phyloP scores from a whole-genome alignment of 1,284 basidiomycete genomes.

The Mycena citricolor region DNA sequence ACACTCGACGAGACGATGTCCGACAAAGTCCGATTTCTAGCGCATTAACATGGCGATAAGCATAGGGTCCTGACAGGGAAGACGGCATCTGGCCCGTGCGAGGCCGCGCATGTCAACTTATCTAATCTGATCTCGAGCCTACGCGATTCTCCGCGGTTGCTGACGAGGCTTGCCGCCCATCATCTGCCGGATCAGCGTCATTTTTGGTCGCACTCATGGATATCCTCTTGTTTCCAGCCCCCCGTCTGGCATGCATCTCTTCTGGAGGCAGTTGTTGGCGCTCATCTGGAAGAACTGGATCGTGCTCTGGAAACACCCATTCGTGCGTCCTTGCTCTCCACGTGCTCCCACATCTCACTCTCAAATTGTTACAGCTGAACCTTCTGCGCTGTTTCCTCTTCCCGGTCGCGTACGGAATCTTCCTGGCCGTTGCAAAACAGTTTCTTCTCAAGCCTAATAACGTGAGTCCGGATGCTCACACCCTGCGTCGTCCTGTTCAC shows the following conservation, averaged over 20 bases:
- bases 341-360: constrained; percentile 18
- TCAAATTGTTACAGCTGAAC: constrained; percentile 54
- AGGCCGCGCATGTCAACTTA: no score
- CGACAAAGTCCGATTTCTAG: no score
- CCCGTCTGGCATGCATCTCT: constrained; percentile 40
- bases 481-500: background rate
- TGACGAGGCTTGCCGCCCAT: no score
- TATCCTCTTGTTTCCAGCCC: constrained; percentile 5
- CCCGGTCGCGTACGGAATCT: constrained; percentile 68
- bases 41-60: no score
- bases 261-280: constrained; percentile 62
- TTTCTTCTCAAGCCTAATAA: constrained; percentile 58
- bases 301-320: constrained; percentile 59
- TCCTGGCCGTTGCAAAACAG: constrained; percentile 62
- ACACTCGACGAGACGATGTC: no score
- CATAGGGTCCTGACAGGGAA: no score
- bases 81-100: no score
- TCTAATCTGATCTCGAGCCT: no score
- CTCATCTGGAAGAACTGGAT: constrained; percentile 79
- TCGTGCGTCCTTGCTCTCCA: constrained; percentile 43
- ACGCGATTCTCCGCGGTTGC: no score
- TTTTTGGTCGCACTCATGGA: no score
- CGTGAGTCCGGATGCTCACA: constrained; percentile 35
- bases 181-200: no score
- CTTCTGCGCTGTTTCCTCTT: constrained; percentile 65